Conservation (phyloP, 2,329 filamentous ascomycete genomes). For the Ascocoryne sarcoides region DNA sequence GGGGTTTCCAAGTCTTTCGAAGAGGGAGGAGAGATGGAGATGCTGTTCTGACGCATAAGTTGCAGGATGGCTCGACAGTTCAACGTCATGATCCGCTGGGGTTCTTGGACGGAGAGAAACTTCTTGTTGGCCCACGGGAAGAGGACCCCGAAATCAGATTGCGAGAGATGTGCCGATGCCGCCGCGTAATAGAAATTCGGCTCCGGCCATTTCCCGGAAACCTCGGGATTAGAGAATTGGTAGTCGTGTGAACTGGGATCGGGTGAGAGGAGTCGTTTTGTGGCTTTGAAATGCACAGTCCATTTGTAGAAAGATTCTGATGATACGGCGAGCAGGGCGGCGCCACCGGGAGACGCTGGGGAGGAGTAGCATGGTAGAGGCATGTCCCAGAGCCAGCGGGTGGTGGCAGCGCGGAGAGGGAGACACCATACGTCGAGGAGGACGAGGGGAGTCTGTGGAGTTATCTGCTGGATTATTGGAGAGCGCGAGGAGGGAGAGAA, state of each 20-base stretch:
- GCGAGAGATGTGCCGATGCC: constrained; percentile 69
- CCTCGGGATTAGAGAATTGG: constrained; percentile 9
- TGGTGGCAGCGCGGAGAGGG: constrained; percentile 55
- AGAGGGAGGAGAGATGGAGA: constrained; percentile 42
- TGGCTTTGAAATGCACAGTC: constrained; percentile 61
- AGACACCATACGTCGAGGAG: constrained; percentile 78
- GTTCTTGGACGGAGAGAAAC: constrained; percentile 48
- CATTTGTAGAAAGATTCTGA: constrained; percentile 75
- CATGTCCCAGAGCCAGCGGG: constrained; percentile 57
- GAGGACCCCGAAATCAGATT: constrained; percentile 75
- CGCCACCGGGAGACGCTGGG: constrained; percentile 44
- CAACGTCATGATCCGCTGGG: constrained; percentile 48
- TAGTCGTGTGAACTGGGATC: constrained; percentile 36
- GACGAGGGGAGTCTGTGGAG: constrained; percentile 53
- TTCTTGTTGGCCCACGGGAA: constrained; percentile 63
- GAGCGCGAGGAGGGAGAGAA: constrained; percentile 50
- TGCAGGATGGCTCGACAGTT: constrained; percentile 52
- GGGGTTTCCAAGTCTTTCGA: constrained; percentile 30
- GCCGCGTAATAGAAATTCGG: constrained; percentile 69
- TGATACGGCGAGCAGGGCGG: constrained; percentile 59
- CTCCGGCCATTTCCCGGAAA: constrained; percentile 17
- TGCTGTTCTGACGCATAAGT: constrained; percentile 41
- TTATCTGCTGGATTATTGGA: constrained; percentile 56
- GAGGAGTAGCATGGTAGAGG: constrained; percentile 58
- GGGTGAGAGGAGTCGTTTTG: constrained; percentile 55